These are phyloP conservation scores for Solanum chiquidenum DNA, from an alignment of 257 asterid species.

Conservation along the genomic window DNA sequence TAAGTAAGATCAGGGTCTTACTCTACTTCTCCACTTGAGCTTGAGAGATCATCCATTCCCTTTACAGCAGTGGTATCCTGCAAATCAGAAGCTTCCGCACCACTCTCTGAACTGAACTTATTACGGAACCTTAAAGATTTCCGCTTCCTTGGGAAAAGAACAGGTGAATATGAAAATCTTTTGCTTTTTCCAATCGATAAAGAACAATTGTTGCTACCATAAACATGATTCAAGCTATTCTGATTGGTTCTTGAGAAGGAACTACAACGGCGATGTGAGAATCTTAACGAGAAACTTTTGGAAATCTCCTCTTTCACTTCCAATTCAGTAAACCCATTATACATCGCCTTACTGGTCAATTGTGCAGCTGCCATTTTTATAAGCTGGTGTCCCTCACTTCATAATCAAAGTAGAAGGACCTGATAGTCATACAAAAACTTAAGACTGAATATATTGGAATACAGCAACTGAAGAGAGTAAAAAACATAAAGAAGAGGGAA, in stretches of 20 bases:
- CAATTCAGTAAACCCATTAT: slow-evolving; percentile 18
- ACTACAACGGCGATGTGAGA: slow-evolving; percentile 1
- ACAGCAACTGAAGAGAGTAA: background rate
- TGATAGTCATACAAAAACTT: background rate
- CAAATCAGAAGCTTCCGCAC: slow-evolving; percentile 19
- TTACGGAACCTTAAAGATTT: slow-evolving; percentile 12
- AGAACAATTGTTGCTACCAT: slow-evolving; percentile 11
- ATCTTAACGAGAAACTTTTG: background rate
- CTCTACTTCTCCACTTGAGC: slow-evolving; percentile 17
- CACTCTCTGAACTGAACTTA: slow-evolving; percentile 24
- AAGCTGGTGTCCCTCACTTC: background rate
- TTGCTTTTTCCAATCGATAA: slow-evolving; percentile 14
- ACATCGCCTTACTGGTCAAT: slow-evolving; percentile 20
- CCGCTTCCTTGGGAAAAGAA: slow-evolving; percentile 21
- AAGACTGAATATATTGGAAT: background rate
- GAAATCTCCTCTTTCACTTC: background rate
- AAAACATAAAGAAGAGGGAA: background rate
- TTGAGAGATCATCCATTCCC: slow-evolving; percentile 11
- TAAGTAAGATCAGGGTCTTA: background rate
- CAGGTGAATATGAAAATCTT: slow-evolving; percentile 14
- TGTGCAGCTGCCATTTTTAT: slow-evolving; percentile 42
- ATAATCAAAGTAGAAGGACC: background rate
- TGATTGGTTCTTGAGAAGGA: slow-evolving; percentile 2
- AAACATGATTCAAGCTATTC: slow-evolving; percentile 4
- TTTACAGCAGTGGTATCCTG: slow-evolving; percentile 10